Evolutionary conservation across 1,284 basidiomycete genomes (phyloP), one percentile per base, ranked within the genome.

Genomic region (Sporisorium iseilematis-ciliati): DNA sequence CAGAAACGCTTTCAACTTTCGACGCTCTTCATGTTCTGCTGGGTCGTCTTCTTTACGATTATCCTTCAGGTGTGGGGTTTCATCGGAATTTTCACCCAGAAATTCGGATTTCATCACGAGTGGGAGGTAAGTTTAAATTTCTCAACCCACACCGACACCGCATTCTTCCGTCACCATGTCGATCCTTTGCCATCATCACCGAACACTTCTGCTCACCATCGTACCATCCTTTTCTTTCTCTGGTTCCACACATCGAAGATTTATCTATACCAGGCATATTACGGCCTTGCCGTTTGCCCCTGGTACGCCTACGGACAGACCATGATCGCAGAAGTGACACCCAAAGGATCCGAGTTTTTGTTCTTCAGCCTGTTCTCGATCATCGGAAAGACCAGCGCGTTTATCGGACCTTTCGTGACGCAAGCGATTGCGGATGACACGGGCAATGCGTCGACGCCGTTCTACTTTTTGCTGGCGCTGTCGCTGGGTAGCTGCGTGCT

Each of bases 281-380:
- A 51, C 50, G 60, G 52, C 6, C n/a, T 52, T 0, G 93, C 92
- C 85, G 92, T 94, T 85, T 93, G 92, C 8, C 93, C 93, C 0
- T 94, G 93, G 87, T 94, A 92, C 81, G 91, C 92, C 0, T 92
- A 91, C 81, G 89, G 91, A 20, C 92, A 93, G 85, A 93, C 92
- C 0, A 92, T 93, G 91, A 93, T 94, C 62, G 91, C 90, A 79
- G 92, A 93, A 78, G 92, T 93, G 8, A 91, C 91, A 16, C 92
- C 92, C 12, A 86, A 90, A 29, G 74, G 81, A 21, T 82, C 77
- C 66, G 81, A 85, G 50, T 92, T 92, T 84, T 86, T 92, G 21
- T 92, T 92, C 86, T 92, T 92, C 82, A 89, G 90, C 16, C 84
- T 92, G n/a, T 91, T 92, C 80, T 91, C 91, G 14, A 89, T 92